Conservation (phyloP, 2,329 filamentous ascomycete genomes). For the Anthostomella pinea region DNA sequence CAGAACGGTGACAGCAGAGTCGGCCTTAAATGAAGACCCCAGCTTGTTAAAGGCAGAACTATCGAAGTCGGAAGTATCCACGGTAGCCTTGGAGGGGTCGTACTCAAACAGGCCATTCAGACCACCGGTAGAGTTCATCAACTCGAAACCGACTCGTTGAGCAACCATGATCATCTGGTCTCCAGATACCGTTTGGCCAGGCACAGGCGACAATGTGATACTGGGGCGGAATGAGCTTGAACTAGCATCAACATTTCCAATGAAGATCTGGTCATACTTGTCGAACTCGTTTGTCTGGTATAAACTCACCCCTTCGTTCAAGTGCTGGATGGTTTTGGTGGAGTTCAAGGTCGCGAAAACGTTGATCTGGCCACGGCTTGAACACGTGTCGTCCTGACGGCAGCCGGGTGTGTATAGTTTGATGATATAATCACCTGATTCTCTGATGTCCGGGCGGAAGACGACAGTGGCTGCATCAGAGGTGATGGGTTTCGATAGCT, state of each 20-base stretch:
- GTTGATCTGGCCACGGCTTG: conserved; percentile 74
- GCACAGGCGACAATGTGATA: conserved; percentile 71
- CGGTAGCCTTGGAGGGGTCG: conserved; percentile 59
- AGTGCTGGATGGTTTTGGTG: conserved; percentile 38
- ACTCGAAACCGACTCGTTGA: conserved; percentile 76
- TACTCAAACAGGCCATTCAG: conserved; percentile 92
- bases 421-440: conserved; percentile 89
- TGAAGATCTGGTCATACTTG: conserved; percentile 93
- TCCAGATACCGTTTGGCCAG: conserved; percentile 56
- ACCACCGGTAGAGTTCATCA: conserved; percentile 71
- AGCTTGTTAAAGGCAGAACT: conserved; percentile 74
- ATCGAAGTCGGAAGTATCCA: conserved; percentile 61
- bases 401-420: conserved; percentile 93
- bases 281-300: conserved; percentile 94
- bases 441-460: conserved; percentile 79
- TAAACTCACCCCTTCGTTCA: conserved; percentile 57
- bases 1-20: conserved; percentile 70
- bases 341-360: conserved; percentile 70
- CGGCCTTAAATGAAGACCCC: conserved; percentile 63
- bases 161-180: conserved; percentile 75
- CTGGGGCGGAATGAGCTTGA: conserved; percentile 72
- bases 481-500: conserved; percentile 54
- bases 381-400: conserved; percentile 72
- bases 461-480: conserved; percentile 65
- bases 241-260: conserved; percentile 76